phyloP scores from a whole-genome alignment of 768 basidiomycete species.

The Hypholoma fasciculare region DNA sequence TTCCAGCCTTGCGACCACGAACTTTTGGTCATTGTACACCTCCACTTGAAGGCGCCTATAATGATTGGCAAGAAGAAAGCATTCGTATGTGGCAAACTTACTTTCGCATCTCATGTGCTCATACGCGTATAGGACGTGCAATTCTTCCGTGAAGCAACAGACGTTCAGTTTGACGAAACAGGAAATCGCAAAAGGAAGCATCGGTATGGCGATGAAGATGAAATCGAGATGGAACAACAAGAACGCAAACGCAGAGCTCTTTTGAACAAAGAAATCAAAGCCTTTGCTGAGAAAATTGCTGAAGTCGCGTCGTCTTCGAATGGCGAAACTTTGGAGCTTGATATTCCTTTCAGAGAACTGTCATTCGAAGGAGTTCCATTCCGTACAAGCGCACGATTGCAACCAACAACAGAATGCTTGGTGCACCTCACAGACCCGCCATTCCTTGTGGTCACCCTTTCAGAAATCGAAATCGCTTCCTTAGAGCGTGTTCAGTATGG shows the following conservation, averaged over 20 bases:
- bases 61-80: conserved; percentile 99
- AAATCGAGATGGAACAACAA: conserved; percentile 98
- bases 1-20: conserved; percentile 99
- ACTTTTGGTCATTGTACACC: conserved; percentile 89
- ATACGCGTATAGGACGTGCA: conserved; percentile 75
- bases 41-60: conserved; percentile 93
- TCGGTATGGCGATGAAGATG: conserved; percentile 97
- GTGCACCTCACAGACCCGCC: conserved; percentile 95
- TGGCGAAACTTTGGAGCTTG: conserved; percentile 87
- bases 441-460: conserved; percentile 92
- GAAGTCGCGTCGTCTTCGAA: conserved; percentile 71
- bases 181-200: conserved; percentile 98
- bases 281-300: conserved; percentile 89
- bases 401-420: conserved; percentile 96
- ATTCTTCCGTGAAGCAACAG: conserved; percentile 97
- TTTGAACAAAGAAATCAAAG: conserved; percentile 92
- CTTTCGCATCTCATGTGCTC: conserved; percentile 2
- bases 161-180: conserved; percentile 98
- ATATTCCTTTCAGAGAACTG: conserved; percentile 95
- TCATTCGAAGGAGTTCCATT: conserved; percentile 97
- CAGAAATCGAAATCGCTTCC: conserved; percentile 95
- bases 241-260: conserved; percentile 87
- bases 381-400: conserved; percentile 90
- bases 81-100: conserved; percentile 53
- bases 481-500: conserved; percentile 96